Conservation (phyloP, 768 basidiomycete genomes). For the Phylloporus scabripes region DNA sequence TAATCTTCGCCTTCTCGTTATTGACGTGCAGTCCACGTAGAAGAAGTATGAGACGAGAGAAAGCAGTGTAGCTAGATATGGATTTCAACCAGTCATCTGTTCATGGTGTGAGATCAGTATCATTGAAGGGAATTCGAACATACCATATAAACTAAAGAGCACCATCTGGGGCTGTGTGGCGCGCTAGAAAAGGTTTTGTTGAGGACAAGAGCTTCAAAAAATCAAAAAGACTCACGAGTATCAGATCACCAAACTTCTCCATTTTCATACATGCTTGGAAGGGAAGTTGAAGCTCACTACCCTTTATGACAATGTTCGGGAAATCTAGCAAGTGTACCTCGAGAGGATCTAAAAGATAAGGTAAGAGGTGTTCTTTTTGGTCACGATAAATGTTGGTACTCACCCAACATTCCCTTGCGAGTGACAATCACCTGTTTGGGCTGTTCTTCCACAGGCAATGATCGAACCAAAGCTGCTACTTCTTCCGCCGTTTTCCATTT, state of each 20-base stretch:
- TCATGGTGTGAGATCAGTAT: constrained; percentile 4
- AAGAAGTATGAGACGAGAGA: constrained; percentile 95
- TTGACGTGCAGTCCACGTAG: constrained; percentile 97
- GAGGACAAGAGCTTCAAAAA: not conserved
- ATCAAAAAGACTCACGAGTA: constrained; percentile 48
- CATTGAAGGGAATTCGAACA: constrained; percentile 10
- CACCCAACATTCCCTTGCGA: constrained; percentile 98
- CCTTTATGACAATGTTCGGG: constrained; percentile 99
- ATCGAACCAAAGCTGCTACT: constrained; percentile 95
- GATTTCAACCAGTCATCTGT: constrained; percentile 98
- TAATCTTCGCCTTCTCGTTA: constrained; percentile 99
- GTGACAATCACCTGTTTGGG: constrained; percentile 99
- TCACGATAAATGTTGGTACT: constrained; percentile 11
- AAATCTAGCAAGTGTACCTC: constrained; percentile 99
- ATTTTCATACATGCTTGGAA: constrained; percentile 99
- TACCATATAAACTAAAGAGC: constrained; percentile 91
- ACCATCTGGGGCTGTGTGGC: constrained; percentile 99
- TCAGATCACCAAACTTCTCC: constrained; percentile 99
- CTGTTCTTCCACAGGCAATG: constrained; percentile 98
- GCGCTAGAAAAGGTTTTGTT: constrained; percentile 41
- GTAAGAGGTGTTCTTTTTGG: constrained; percentile 1
- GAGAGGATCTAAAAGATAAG: constrained; percentile 58
- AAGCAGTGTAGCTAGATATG: constrained; percentile 97
- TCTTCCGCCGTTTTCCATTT: constrained; percentile 99
- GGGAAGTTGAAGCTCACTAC: constrained; percentile 93